phyloP scores from a whole-genome alignment of 2,329 filamentous ascomycete species.

The Monilinia fructigena region DNA sequence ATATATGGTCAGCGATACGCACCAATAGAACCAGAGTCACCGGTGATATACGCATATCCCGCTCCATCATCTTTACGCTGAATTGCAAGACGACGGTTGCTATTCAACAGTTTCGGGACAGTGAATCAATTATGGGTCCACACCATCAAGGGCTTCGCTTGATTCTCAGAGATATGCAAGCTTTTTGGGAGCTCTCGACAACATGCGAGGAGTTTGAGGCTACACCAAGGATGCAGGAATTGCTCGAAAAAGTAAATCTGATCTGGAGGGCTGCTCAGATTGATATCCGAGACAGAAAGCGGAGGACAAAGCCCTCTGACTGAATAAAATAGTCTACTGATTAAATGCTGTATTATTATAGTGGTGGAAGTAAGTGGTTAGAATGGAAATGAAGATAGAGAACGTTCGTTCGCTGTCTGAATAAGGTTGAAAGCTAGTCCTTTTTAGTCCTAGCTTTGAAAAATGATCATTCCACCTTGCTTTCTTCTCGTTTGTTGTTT shows the following conservation, averaged over 20 bases:
- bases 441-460: too few relatives aligned
- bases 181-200: neutral
- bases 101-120: neutral
- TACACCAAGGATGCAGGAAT: neutral
- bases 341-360: too few relatives aligned
- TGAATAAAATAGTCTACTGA: too few relatives aligned
- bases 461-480: too few relatives aligned
- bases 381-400: too few relatives aligned
- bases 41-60: neutral
- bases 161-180: neutral
- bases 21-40: neutral
- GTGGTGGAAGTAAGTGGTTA: too few relatives aligned
- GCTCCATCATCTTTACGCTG: neutral
- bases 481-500: too few relatives aligned
- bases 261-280: neutral
- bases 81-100: conserved; percentile 2
- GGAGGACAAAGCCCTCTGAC: neutral
- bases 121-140: neutral
- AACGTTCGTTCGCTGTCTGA: too few relatives aligned
- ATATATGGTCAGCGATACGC: conserved; percentile 2
- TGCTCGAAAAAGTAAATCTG: neutral
- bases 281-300: neutral
- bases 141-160: neutral
- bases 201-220: neutral
- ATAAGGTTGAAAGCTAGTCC: too few relatives aligned